Base-by-base conservation (phyloP, 495 filamentous ascomycete genomes). In the Neurospora sp. region DNA sequence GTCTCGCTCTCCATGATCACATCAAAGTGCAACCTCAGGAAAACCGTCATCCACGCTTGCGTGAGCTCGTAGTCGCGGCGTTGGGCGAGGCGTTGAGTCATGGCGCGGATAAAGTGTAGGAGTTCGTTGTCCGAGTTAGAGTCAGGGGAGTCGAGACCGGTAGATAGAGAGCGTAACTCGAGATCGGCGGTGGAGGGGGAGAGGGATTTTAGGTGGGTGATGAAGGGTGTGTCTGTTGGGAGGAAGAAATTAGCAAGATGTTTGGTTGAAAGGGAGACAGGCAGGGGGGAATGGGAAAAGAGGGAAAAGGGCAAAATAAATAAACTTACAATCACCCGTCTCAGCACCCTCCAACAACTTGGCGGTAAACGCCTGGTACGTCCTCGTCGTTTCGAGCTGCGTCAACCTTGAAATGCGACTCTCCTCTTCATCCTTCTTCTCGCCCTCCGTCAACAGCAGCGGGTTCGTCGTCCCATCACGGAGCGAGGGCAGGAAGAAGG, bases 31-130 rank as follows among this genome's bases (percentile, higher is more conserved):
- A 95, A 80, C 70, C 90, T 88, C 72, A 99, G 77, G 76, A 98
- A 96, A 0, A 98, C 94, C 18, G 90, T 89, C 92, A 99, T 97
- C 96, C 96, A 99, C 11, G 93, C 93, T 82, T 97, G 94, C 48
- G 93, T 90, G 69, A 99, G 86, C 79, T 99, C 96, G 80, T 94
- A 99, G 83, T 99, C 96, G 59, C 86, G 87, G 72, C 88, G 88
- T 48, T 86, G 83, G 23, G 82, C 81, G 37, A 98, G 83, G 18
- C 91, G 86, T 72, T 81, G 83, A 0, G 92, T 94, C 66, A 99
- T 82, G 5, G 94, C 93, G 10, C 81, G 72, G 41, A 98, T 89
- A 76, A 99, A 98, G 69, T 87, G 84, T 3, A 86, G 77, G 16
- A 85, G 72, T 77, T 87, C 85, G 74, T 86, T 87, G 27, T 83